Evolutionary conservation across 1,139 yeast genomes (phyloP).

Genomic region (Blastobotrys raffinosifermentans): DNA sequence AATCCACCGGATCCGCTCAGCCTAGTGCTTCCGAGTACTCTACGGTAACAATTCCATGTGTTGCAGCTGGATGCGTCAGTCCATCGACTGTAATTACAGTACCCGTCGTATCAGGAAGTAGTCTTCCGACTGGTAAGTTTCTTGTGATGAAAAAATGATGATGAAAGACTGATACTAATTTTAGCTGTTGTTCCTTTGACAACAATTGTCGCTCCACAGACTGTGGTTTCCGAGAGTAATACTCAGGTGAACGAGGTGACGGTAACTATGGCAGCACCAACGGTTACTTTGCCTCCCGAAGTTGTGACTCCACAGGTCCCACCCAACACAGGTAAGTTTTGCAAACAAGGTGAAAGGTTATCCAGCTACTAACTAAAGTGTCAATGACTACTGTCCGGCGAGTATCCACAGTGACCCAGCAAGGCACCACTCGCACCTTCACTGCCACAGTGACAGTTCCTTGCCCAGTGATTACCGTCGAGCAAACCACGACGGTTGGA

Average conservation of each 20-base stretch:
- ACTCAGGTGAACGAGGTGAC: constrained; percentile 18
- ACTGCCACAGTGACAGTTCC: constrained; percentile 22
- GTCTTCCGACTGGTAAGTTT: constrained; percentile 6
- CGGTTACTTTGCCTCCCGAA: constrained; percentile 10
- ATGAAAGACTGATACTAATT: constrained; percentile 2
- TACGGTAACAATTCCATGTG: constrained; percentile 19
- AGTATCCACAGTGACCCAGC: constrained; percentile 4
- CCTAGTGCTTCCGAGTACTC: constrained; percentile 2
- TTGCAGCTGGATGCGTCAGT: constrained; percentile 11
- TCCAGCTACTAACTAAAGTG: constrained; percentile 4
- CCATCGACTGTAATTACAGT: constrained; percentile 13
- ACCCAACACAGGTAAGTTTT: constrained; percentile 10
- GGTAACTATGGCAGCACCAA: constrained; percentile 23
- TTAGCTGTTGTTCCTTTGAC: constrained; percentile 7
- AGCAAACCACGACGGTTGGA: constrained; percentile 5
- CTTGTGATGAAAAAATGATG: neutral
- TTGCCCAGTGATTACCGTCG: constrained; percentile 16
- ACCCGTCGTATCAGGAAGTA: constrained; percentile 3
- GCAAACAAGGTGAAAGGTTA: neutral
- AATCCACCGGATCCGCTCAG: too few relatives aligned
- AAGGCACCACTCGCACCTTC: constrained; percentile 11
- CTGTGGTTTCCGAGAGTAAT: constrained; percentile 5
- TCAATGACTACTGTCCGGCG: constrained; percentile 7
- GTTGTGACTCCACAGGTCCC: constrained; percentile 10
- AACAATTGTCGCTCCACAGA: constrained; percentile 9